Base-by-base conservation (phyloP, 768 basidiomycete genomes). In the Chalciporus sphaerocephalus region DNA sequence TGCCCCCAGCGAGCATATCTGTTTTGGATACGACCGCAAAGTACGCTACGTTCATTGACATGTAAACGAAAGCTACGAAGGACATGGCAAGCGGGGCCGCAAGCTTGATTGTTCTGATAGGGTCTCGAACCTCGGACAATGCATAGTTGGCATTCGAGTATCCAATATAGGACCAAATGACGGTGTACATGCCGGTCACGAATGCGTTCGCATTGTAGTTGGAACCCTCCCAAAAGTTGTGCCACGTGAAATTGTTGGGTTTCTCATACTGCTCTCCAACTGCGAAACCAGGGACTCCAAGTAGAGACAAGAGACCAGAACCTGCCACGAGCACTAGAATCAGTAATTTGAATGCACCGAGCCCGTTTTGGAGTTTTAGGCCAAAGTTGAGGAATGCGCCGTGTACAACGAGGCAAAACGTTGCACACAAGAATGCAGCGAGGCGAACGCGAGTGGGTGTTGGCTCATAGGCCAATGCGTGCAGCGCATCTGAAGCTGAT, bases 121-220 rank as follows among this genome's bases (percentile, higher is more conserved):
- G 87, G 50, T 88, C 74, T 18, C 73, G 73, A 6, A 86, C 71
- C 56, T 90, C 86, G 4, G 83, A 84, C 5, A 89, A 68, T 0
- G 80, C 82, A 51, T 85, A 87, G 56, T 88, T 87, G 8, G 84
- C 85, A 46, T 83, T 85, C 2, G 79, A 76, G 57, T 87, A 90
- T 0, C 87, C 87, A 38, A 76, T 72, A 56, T 80, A 85, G 0
- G 83, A 81, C 85, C 86, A 88, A 18, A 85, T 81, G 34, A 87
- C 81, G 50, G 74, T 82, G 57, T 84, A 85, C 23, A 88, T 65
- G 4, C 80, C 84, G 11, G 68, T 76, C 0, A 80, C 76, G 55
- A 85, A 78, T 1, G 80, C 78, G 53, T 84, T 87, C 6, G 68
- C 67, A 1, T 72, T 79, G 8, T 66, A 73, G 13, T 68, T 69